These are phyloP conservation scores for Dendrobium nobile DNA, from an alignment of 106 monocot genomes.

Conservation along the genomic window DNA sequence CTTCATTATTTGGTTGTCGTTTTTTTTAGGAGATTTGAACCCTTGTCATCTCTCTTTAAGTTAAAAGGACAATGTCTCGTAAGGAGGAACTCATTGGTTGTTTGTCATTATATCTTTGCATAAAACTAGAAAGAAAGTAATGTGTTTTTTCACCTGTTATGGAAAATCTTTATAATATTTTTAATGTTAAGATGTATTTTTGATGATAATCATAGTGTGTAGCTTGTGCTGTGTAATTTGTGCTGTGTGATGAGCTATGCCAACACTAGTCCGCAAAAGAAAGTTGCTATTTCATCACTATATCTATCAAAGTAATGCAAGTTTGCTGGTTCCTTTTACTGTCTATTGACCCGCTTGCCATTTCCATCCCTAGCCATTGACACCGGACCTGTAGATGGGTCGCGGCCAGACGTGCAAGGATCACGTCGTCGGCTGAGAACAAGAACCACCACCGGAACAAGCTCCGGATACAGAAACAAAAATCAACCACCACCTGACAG, in stretches of 20 bases:
- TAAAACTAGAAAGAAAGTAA: not conserved
- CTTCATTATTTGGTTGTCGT: not conserved
- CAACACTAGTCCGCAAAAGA: not conserved
- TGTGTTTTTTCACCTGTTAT: not conserved
- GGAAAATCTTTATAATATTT: not conserved
- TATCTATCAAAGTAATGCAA: not conserved
- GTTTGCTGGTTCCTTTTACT: not conserved
- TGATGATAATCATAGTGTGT: not conserved
- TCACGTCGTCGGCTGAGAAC: too few relatives aligned
- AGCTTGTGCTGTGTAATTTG: not conserved
- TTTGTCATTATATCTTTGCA: not conserved
- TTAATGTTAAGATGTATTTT: not conserved
- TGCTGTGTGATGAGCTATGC: not conserved
- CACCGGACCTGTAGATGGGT: too few relatives aligned
- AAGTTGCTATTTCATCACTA: not conserved
- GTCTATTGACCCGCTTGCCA: not conserved
- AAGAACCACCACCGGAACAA: too few relatives aligned
- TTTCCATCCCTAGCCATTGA: not conserved
- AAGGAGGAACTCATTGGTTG: not conserved
- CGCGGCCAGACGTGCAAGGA: too few relatives aligned
- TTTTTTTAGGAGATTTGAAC: not conserved
- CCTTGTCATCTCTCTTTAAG: not conserved
- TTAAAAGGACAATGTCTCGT: not conserved
- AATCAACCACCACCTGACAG: too few relatives aligned
- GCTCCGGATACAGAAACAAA: too few relatives aligned